Evolutionary conservation across 495 filamentous ascomycete species (phyloP), one percentile per base, ranked within the genome.

Genomic region (Penicillium mononematosum): DNA sequence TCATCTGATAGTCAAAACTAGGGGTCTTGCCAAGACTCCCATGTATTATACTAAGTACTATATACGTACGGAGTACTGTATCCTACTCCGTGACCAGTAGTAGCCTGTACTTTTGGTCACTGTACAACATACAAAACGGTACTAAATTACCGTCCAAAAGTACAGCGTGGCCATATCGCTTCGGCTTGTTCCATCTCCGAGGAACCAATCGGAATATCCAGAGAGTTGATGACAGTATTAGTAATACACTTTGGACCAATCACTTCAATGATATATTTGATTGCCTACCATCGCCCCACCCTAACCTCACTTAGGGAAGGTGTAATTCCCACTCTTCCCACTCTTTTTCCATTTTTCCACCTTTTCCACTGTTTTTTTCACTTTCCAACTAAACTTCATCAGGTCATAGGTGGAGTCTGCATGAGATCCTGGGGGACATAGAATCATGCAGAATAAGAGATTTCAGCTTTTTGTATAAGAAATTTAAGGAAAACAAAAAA

Each of bases 401-500:
- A 55, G 67, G 66, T 2, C 54, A 36, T 61, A 53, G 63, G 70
- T 76, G 73, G 73, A 69, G 64, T 61, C 43, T 52, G 53, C 34
- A 58, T 67, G 56, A 62, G 61, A 73, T 76, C 70, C n/a, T 70
- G 67, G 70, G 65, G 73, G 64, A 43, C 52, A 60, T 49, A 56
- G 22, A 48, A 38, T 31, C 32, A 42, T 41, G 16, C 39, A 31
- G 24, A 50, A 53, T 51, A 20, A 55, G 55, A 55, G 54, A 64
- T 60, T 51, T 55, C 34, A 6, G 16, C 14, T 17, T 6, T 1
- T 27, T 14, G 12, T 27, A 46, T 41, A 10, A 45, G 31, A 31
- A 31, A 45, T 38, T 36, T 41, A 58, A 62, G 47, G 50, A 48
- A 47, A 24, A 12, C 12, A 12, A n/a, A 8, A 8, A 6, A 4